Base-by-base conservation (phyloP, 371 early-diverging fungal species). In the Mortierella sp. region DNA sequence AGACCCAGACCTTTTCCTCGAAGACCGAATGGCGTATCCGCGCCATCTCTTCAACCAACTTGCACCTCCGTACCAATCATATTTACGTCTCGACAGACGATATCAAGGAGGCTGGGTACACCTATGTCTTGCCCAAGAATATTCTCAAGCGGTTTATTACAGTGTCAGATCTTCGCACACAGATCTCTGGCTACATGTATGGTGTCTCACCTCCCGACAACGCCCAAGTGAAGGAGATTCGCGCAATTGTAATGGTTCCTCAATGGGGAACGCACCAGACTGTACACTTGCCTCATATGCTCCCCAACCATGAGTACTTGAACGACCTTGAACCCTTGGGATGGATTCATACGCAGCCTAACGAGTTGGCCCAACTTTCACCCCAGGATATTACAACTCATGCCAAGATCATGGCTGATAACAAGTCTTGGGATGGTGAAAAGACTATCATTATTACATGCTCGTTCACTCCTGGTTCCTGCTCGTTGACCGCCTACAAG, bases 1-100 rank as follows among this genome's bases (percentile, higher is more conserved):
- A 98, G 86, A 93, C 95, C 8, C 95, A 96, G 84, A 96, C 97
- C 6, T 99, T 99, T 87, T 90, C 96, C 30, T 97, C 98, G 68
- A 98, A 98, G 91, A 97, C 99, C 0, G 99, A 99, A 83, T 99
- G 99, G 99, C 96, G 99, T 76, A 91, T 96, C 61, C 93, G 99
- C 52, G 98, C 99, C 32, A 94, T 99, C 65, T 95, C 99, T 8
- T 93, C 97, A 8, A 96, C 97, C 68, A 97, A 97, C 80, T 84
- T 99, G 78, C 94, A 95, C 67, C 84, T 98, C 83, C 96, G 98
- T 83, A 97, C 98, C 20, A 95, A 97, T 84, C 96, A 98, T 86
- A 94, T 98, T 76, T 97, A 96, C 77, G 98, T 98, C 65, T 92
- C 96, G 72, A 93, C 96, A 68, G 98, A 97, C 66, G 97, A 97